Conservation (phyloP, 169 alveolate species). For the Ichthyophthirius multifiliis region DNA sequence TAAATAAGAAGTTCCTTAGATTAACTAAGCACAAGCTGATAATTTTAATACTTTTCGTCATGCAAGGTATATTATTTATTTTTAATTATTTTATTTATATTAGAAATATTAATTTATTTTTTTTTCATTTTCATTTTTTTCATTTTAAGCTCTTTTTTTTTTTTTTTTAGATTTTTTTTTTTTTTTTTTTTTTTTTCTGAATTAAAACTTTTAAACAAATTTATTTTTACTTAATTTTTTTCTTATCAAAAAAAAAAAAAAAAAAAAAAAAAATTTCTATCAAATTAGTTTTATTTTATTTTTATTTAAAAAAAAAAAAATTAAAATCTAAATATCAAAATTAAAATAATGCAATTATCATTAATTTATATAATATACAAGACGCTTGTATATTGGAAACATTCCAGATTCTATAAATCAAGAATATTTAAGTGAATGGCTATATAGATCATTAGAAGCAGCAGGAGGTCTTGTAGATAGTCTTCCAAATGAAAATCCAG, state of each 20-base stretch:
- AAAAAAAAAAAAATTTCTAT: not conserved
- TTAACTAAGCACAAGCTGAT: not conserved
- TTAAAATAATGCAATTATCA: not conserved
- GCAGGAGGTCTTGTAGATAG: not conserved
- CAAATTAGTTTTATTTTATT: not conserved
- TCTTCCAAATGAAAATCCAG: slow-evolving; percentile 10
- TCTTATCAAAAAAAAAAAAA: not conserved
- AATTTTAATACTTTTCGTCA: not conserved
- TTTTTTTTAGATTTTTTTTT: not conserved
- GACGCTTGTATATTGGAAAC: slow-evolving; percentile 13
- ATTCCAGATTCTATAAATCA: slow-evolving; percentile 1
- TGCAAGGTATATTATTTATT: not conserved
- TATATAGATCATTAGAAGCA: slow-evolving; percentile 16
- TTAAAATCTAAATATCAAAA: not conserved
- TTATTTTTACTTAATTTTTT: no score
- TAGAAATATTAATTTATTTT: not conserved
- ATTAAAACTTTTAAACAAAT: not conserved
- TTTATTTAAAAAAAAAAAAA: not conserved
- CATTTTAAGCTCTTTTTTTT: not conserved
- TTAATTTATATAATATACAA: not conserved
- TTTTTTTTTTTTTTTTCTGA: not conserved
- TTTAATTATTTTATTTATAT: not conserved
- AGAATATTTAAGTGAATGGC: slow-evolving; percentile 21
- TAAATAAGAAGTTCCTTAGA: not conserved
- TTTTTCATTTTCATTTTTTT: not conserved